Percentiles rank a stretch among this genome's conserved stretches.
Conservation (phyloP, 257 asterid genomes). For the Primulina eburnea region DNA sequence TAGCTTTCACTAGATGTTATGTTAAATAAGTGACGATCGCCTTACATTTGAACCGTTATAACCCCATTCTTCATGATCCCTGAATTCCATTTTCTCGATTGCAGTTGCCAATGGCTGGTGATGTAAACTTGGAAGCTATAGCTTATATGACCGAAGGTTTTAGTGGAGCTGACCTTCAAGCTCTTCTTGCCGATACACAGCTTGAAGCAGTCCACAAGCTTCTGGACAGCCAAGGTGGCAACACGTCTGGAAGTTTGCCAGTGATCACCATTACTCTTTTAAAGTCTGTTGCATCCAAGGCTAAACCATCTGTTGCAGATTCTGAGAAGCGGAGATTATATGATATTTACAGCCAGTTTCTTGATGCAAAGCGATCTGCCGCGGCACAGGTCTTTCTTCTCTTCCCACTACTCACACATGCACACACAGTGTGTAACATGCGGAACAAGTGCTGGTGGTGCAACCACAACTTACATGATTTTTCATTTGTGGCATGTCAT, state of each 20-base stretch:
- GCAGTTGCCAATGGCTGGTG: slow-evolving; percentile 77
- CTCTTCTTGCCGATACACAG: slow-evolving; percentile 88
- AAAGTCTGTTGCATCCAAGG: slow-evolving; percentile 63
- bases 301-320: slow-evolving; percentile 84
- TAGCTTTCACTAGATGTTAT: neutral
- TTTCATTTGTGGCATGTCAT: slow-evolving; percentile 22
- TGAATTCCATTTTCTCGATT: slow-evolving; percentile 11
- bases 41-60: slow-evolving; percentile 14
- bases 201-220: slow-evolving; percentile 86
- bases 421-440: neutral
- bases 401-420: slow-evolving; percentile 2
- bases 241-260: slow-evolving; percentile 50
- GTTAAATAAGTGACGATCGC: neutral
- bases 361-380: slow-evolving; percentile 70
- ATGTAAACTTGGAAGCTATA: slow-evolving; percentile 61
- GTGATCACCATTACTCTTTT: slow-evolving; percentile 56
- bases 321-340: slow-evolving; percentile 70
- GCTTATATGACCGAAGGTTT: slow-evolving; percentile 78
- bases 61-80: slow-evolving; percentile 1
- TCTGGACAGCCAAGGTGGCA: slow-evolving; percentile 45
- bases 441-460: neutral
- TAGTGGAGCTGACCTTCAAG: slow-evolving; percentile 98
- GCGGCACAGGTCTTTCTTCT: slow-evolving; percentile 61
- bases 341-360: slow-evolving; percentile 78
- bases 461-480: slow-evolving; percentile 3